Base-by-base conservation (phyloP, 768 basidiomycete species). In the Phylloporus rhodoxanthus region DNA sequence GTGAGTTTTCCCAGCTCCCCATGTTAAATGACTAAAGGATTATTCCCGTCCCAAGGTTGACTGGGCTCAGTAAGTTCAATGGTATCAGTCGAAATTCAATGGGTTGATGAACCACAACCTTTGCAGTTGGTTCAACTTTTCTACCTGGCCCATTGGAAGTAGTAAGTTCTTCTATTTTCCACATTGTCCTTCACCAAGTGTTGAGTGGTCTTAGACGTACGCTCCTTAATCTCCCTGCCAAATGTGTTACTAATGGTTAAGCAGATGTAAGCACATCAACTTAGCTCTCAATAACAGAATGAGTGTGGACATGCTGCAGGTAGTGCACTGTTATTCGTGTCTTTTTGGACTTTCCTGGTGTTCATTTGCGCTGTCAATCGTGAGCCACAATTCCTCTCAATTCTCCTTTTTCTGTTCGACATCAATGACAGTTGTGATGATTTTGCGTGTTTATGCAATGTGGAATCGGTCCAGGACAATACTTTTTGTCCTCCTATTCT, bases 391-490 rank as follows among this genome's bases (percentile, higher is more conserved):
- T 3, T 2, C 11, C 41, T 13, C 28, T 15, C 1, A 23, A 5
- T 20, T 26, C 11, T 9, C 5, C 19, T 34, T 8, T 15, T 11
- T 29, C 5, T 19, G 8, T 20, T 23, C 42, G 8, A 8, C 19
- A 26, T 30, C 2, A 10, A 17, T 33, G 30, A 14, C 3, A 58
- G 57, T 57, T 4, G 17, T 57, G 19, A 57, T 57, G 56, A 39
- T 58, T 17, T 21, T 58, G 11, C 38, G 57, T 0, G 51, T 57
- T 1, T 57, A 57, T 42, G 41, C 54, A 41, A 49, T 57, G 48
- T 57, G 51, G 47, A 29, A 19, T 14, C 50, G 23, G 13, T 58
- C 50, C 15, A 58, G 37, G 33, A 10, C 29, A 8, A 38, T 58
- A 1, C 41, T 58, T 14, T 39, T 6, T 9, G 3, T 42, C 34